Evolutionary conservation across 2,329 filamentous ascomycete genomes (phyloP), one percentile per base, ranked within the genome.

Genomic region (Apiospora arundinis): DNA sequence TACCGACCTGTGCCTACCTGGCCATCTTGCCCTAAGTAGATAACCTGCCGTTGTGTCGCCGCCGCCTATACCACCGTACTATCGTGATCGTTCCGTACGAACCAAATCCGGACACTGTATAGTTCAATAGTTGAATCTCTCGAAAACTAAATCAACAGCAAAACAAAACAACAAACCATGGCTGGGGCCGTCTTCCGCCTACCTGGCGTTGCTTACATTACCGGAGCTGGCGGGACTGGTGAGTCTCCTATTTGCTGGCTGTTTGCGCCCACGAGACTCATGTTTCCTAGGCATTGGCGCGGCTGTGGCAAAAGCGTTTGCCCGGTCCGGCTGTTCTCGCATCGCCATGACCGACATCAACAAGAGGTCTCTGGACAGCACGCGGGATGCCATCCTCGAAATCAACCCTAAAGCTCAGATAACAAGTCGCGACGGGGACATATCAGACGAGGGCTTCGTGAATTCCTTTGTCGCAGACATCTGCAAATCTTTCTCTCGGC

Each of bases 271-370:
- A 21, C 2, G 66, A 44, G 21, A 44, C 65, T 70, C 40, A 65
- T 40, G 42, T 7, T 16, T 14, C 12, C 21, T 48, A 89, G 88
- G 88, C 44, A 90, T 90, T 72, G 88, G 88, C 2, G 85, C 85
- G 2, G 87, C 87, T 0, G 84, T 88, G 1, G 85, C 85, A 12
- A 84, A 79, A 71, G 85, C 83, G 0, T 88, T 90, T 75, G 86
- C 83, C 1, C 78, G 77, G 2, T 83, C 84, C 0, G 87, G 88
- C 16, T 89, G 87, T 76, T 77, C 82, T 0, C 80, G 80, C n/a
- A 81, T 90, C 16, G 86, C 85, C 65, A 86, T 90, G 68, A 89
- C 87, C 16, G 88, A 90, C 73, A 79, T 89, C 70, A 83, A 86
- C 72, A 76, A 74, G 2, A 75, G 74, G 0, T 81, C 85, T 0